Percentiles rank a stretch among this genome's conserved stretches.
Evolutionary conservation across 345 rosid species (phyloP).

Genomic region (Toxicodendron radicans): DNA sequence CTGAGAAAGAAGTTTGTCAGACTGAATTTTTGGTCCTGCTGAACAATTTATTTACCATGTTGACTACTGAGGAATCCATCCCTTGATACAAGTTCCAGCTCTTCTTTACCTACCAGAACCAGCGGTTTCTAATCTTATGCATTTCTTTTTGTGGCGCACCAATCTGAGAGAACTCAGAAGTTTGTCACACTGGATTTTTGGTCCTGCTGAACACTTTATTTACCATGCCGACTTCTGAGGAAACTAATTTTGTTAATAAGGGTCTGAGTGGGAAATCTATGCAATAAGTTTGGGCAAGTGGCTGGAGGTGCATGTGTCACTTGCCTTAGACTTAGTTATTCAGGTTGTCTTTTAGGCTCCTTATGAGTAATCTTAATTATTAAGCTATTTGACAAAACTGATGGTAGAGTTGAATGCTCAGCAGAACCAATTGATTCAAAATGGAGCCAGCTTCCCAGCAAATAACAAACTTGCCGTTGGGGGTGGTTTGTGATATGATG

Average conservation of each 20-base stretch:
- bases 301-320: conserved; percentile 10
- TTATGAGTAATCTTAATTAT: conserved; percentile 10
- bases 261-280: conserved; percentile 9
- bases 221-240: conserved; percentile 25
- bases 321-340: conserved; percentile 16
- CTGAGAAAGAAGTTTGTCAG: too few species aligned
- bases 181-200: conserved; percentile 15
- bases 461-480: conserved; percentile 20
- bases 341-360: conserved; percentile 4
- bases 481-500: conserved; percentile 12
- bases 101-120: conserved; percentile 37
- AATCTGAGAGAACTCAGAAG: conserved; percentile 18
- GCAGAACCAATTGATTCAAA: conserved; percentile 10
- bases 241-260: conserved; percentile 26
- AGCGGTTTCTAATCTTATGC: conserved; percentile 27
- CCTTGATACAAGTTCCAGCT: background rate
- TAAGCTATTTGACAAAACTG: conserved; percentile 17
- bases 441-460: conserved; percentile 16
- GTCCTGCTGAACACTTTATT: conserved; percentile 19
- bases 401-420: conserved; percentile 14
- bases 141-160: conserved; percentile 5
- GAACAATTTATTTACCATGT: too few species aligned
- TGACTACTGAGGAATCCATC: too few species aligned
- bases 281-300: conserved; percentile 27
- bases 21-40: too few species aligned